Evolutionary conservation across 441 rosid genomes (phyloP).

Genomic region (Heliophila coronopifolia): DNA sequence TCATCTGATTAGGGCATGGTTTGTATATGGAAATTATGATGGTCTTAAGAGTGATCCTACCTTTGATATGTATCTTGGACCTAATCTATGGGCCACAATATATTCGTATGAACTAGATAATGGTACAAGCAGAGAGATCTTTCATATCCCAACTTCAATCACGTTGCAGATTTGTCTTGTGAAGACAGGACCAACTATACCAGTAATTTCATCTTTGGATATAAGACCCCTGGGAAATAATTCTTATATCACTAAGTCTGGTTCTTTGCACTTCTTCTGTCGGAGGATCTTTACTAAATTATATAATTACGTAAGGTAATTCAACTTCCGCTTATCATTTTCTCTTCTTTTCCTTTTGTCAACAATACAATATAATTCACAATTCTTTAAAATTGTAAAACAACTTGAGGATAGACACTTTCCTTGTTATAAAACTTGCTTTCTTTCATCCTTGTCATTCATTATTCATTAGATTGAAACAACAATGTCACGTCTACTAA

Average conservation of each 20-base stretch:
- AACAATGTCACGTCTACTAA: background rate
- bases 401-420: too few species aligned
- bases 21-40: conserved; percentile 45
- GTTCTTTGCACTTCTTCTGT: conserved; percentile 14
- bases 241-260: conserved; percentile 18
- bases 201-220: conserved; percentile 32
- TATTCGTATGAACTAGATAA: background rate
- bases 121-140: conserved; percentile 27
- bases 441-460: too few species aligned
- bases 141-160: conserved; percentile 21
- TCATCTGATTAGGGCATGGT: conserved; percentile 34
- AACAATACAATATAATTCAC: too few species aligned
- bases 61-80: conserved; percentile 38
- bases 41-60: background rate
- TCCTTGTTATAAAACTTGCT: too few species aligned
- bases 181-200: conserved; percentile 27
- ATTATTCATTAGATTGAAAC: background rate
- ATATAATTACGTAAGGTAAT: background rate
- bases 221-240: conserved; percentile 22
- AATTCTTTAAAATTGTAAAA: too few species aligned
- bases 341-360: background rate
- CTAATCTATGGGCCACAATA: conserved; percentile 32
- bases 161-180: conserved; percentile 28
- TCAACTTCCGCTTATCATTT: background rate
- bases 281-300: conserved; percentile 1